A percentile compares a stretch with the other conserved stretches of the same genome.
These are phyloP conservation scores for Clavariopsis aquatica DNA, from an alignment of 495 filamentous ascomycete species.

Conservation along the genomic window DNA sequence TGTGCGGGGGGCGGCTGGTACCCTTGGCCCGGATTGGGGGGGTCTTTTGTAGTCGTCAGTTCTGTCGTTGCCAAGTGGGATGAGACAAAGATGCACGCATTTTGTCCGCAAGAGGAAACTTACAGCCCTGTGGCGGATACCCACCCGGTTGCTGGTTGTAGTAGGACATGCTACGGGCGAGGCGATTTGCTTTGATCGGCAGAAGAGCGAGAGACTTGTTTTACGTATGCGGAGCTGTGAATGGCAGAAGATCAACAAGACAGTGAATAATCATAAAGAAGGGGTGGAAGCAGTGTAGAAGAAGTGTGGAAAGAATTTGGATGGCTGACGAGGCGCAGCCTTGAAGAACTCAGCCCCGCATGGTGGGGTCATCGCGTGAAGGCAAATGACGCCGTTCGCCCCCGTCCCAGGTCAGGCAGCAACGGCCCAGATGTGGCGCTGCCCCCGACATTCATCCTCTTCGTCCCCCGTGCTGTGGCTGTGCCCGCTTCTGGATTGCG, in stretches of 20 bases:
- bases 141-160: slow-evolving; percentile 22
- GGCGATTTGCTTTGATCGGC: neutral
- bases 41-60: slow-evolving; percentile 10
- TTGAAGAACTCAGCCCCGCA: neutral
- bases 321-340: neutral
- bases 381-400: neutral
- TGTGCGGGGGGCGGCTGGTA: slow-evolving; percentile 13
- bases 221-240: too few relatives aligned
- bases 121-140: slow-evolving; percentile 29
- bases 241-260: neutral
- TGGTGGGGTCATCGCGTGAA: neutral
- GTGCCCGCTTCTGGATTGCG: too few relatives aligned
- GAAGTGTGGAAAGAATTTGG: neutral
- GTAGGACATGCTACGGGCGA: slow-evolving; percentile 10
- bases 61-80: slow-evolving; percentile 7
- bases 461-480: too few relatives aligned
- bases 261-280: neutral
- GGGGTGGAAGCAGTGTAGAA: neutral
- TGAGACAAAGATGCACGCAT: neutral
- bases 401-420: too few relatives aligned
- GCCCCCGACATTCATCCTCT: neutral
- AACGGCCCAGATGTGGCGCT: neutral
- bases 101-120: slow-evolving; percentile 3
- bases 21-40: slow-evolving; percentile 1
- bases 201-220: too few relatives aligned